Base-by-base conservation (phyloP, 306 rosid genomes). In the Myrica gale region DNA sequence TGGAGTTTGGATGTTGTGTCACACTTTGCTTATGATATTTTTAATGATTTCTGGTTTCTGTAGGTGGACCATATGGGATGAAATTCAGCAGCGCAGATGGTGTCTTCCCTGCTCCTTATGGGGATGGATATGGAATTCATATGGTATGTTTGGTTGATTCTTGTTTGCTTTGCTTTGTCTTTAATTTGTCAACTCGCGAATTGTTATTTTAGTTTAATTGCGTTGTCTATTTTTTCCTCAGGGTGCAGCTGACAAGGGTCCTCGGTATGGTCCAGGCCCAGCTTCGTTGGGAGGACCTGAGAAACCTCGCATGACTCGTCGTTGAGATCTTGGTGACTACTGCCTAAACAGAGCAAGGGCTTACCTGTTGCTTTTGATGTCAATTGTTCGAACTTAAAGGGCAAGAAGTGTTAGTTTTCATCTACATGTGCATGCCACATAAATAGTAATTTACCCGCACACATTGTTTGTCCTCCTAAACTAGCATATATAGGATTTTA, bases 61-160 rank as follows among this genome's bases (percentile, higher is more conserved):
- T 68, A 90, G 96, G 92, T 74, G 92, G 85, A 55, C 79, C 92
- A 53, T 93, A 90, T 73, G 95, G 95, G 71, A 86, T 90, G 75
- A 82, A 78, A 62, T 89, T 68, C 82, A 85, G 89, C 71, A 81
- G 85, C 73, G 74, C 90, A 54, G 90, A 90, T 26, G 84, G 89
- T 10, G 79, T 77, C 73, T 86, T 80, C 68, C 83, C 90, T 44
- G 66, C 87, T 75, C 85, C 89, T 52, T 93, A 87, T 68, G 79
- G 86, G 47, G 96, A 90, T 79, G 87, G 85, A 77, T 89, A 93
- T 88, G 90, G 95, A 11, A 71, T 76, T 82, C 93, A 86, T 81
- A 42, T 81, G 91, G 98, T 93, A 87, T 69, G 88, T 72, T 10
- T 39, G 4, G 15, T 74, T 16, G 13, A 11, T 0, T 48, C 13